Conservation (phyloP, 345 rosid genomes). For the Rhizophora apiculata region DNA sequence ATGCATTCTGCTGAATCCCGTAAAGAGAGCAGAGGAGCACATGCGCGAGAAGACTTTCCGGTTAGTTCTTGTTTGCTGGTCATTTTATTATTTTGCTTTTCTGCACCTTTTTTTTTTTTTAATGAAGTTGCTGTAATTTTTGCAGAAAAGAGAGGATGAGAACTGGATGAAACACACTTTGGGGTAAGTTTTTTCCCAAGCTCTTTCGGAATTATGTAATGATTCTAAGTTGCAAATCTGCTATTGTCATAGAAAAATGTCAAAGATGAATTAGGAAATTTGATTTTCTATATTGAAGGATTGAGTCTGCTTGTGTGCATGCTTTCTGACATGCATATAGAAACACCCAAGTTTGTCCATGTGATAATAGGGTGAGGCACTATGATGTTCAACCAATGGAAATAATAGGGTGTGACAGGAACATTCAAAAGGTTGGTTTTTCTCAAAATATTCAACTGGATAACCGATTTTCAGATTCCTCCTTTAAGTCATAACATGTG, state of each 20-base stretch:
- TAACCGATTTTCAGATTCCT: no score
- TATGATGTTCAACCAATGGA: no score
- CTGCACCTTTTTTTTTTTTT: conserved; percentile 7
- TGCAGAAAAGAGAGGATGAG: conserved; percentile 95
- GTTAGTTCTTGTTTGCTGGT: conserved; percentile 36
- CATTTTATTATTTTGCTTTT: neutral
- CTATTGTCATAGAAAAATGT: neutral
- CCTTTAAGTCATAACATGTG: no score
- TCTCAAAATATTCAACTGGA: no score
- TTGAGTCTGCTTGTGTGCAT: no score
- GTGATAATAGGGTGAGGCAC: neutral
- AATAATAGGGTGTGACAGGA: no score
- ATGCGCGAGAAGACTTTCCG: conserved; percentile 97
- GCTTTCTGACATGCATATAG: neutral
- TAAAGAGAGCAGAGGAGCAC: conserved; percentile 99
- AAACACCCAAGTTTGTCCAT: neutral
- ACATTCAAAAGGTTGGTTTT: no score
- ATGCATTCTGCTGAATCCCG: conserved; percentile 99
- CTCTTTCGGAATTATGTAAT: no score
- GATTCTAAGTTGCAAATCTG: neutral
- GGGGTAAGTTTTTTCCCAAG: conserved; percentile 53
- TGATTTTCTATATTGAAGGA: no score
- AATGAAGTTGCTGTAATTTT: conserved; percentile 13
- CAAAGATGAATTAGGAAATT: neutral
- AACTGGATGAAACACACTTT: conserved; percentile 96